Conservation (phyloP, 2,329 filamentous ascomycete genomes). For the Decorospora gaudefroyi region DNA sequence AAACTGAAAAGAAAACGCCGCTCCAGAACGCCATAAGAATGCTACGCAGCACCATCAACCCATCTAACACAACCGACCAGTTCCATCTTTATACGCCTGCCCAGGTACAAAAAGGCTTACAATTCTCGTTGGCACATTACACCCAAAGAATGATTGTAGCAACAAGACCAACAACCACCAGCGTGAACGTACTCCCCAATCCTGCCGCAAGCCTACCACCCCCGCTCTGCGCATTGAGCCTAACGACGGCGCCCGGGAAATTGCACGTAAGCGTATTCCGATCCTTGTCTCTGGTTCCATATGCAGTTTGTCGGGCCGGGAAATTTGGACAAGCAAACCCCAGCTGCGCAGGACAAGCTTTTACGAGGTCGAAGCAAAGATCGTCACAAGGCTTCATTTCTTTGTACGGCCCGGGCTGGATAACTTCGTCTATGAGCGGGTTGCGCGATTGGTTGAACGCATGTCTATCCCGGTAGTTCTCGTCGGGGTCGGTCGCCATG, state of each 20-base stretch:
- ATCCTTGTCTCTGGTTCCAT: slow-evolving; percentile 29
- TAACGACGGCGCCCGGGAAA: slow-evolving; percentile 49
- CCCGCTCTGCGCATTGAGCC: slow-evolving; percentile 33
- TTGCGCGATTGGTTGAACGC: slow-evolving; percentile 67
- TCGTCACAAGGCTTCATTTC: slow-evolving; percentile 89
- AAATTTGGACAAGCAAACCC: slow-evolving; percentile 72
- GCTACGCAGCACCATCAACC: too few relatives aligned
- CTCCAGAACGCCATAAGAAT: too few relatives aligned
- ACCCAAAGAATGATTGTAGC: neutral
- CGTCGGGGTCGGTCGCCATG: slow-evolving; percentile 28
- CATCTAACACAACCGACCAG: too few relatives aligned
- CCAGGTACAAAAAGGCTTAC: too few relatives aligned
- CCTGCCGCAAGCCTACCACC: neutral
- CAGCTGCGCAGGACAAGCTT: slow-evolving; percentile 78
- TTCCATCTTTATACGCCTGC: too few relatives aligned
- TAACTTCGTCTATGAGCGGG: slow-evolving; percentile 68
- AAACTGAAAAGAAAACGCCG: too few relatives aligned
- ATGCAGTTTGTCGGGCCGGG: slow-evolving; percentile 22
- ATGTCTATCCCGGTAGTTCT: slow-evolving; percentile 34
- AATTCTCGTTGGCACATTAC: too few relatives aligned
- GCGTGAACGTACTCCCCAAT: neutral
- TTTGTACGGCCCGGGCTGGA: slow-evolving; percentile 88
- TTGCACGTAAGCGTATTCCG: slow-evolving; percentile 43
- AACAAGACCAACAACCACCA: neutral
- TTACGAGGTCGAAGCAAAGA: slow-evolving; percentile 82